Evolutionary conservation across 2,329 filamentous ascomycete genomes (phyloP), one percentile per base, ranked within the genome.

Genomic region (Colletotrichum horii): DNA sequence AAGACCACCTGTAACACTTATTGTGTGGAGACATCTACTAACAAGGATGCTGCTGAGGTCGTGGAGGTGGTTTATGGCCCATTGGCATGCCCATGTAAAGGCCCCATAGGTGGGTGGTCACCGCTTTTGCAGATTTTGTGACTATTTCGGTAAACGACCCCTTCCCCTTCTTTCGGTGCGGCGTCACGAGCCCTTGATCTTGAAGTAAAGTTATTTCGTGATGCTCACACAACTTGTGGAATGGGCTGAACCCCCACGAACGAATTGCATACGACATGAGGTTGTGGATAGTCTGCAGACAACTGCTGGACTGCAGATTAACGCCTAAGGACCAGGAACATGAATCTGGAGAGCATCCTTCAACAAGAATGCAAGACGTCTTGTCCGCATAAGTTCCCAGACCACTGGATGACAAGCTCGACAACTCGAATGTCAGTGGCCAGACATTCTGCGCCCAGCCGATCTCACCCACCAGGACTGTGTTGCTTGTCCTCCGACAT

Each of bases 401-500:
- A 34, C 5, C 38, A 60, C 66, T 16, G 38, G 62, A 16, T 30
- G 36, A 43, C 30, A 43, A 61, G 16, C 48, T 52, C n/a, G 36
- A 8, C 38, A 55, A 52, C 52, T 71, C 36, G 55, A 55, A 56
- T 61, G 38, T 67, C 32, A 58, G 14, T 68, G 69, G 56, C n/a
- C 55, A 73, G 62, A 70, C 28, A 26, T 38, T 24, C 66, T n/a
- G 22, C 56, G 48, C 60, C 26, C 8, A 38, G 62, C 12, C 26
- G 26, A 32, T 28, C 24, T 60, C 38, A 66, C 28, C 58, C 36
- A 22, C 48, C 24, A 32, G 19, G 19, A 30, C 14, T 15, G 8
- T 19, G 8, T 34, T 28, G 38, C 30, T n/a, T 38, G 36, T 68
- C 28, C 24, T 12, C 61, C 36, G 28, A 70, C 62, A 30, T 14